These are phyloP conservation scores for Penicillium sp. DNA, from an alignment of 2,329 filamentous ascomycete genomes.

Conservation along the genomic window DNA sequence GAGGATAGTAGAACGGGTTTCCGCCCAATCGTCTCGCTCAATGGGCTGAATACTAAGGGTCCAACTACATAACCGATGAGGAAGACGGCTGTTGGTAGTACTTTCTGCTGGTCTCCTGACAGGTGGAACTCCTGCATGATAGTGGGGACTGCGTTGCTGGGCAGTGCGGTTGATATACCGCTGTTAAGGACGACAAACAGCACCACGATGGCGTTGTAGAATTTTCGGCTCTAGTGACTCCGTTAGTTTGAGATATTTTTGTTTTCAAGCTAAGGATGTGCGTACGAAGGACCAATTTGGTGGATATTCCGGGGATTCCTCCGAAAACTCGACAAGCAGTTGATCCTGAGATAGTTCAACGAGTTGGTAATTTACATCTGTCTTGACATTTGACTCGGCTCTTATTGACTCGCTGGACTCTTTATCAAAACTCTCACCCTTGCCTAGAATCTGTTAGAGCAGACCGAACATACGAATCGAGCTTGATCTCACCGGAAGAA, in stretches of 20 bases:
- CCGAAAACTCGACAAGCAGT: slow-evolving; percentile 28
- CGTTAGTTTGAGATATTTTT: neutral
- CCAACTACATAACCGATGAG: slow-evolving; percentile 41
- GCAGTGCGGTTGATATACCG: slow-evolving; percentile 38
- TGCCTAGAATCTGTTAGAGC: slow-evolving; percentile 14
- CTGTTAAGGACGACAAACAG: slow-evolving; percentile 37
- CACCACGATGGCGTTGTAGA: slow-evolving; percentile 28
- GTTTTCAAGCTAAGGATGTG: neutral
- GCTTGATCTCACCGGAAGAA: slow-evolving; percentile 16
- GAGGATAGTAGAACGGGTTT: slow-evolving; percentile 47
- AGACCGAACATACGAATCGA: neutral
- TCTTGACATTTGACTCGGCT: neutral
- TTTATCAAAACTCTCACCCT: slow-evolving; percentile 2
- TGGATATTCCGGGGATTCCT: slow-evolving; percentile 24
- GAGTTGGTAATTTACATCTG: slow-evolving; percentile 20
- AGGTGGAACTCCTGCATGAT: slow-evolving; percentile 35
- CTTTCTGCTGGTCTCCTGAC: slow-evolving; percentile 29
- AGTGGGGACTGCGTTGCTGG: slow-evolving; percentile 38
- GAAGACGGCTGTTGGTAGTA: slow-evolving; percentile 37
- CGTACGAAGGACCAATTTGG: slow-evolving; percentile 31
- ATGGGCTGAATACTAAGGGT: slow-evolving; percentile 41
- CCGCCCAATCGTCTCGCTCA: slow-evolving; percentile 44
- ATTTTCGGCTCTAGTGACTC: slow-evolving; percentile 24
- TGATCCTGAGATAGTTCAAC: slow-evolving; percentile 20
- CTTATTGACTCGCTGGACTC: slow-evolving; percentile 2